Conservation (phyloP, 192 early-diverging fungal genomes). For the Entomortierella chlamydospora region DNA sequence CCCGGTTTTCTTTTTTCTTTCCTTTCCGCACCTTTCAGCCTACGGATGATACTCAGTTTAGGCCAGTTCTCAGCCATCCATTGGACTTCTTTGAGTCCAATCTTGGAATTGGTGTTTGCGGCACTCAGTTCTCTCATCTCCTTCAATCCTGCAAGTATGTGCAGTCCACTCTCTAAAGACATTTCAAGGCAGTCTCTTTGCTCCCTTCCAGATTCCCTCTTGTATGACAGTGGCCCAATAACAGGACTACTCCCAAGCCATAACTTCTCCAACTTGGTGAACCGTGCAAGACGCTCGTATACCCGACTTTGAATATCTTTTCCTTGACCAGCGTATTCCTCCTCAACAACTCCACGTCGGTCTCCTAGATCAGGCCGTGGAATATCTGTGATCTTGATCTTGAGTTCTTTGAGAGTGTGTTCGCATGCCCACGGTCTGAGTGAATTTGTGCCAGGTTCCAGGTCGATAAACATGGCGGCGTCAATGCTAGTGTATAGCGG, state of each 20-base stretch:
- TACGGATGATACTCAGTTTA: neutral
- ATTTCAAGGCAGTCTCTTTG: neutral
- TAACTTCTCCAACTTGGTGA: neutral
- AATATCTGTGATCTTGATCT: neutral
- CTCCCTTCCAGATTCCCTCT: neutral
- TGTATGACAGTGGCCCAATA: neutral
- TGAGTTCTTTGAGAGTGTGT: neutral
- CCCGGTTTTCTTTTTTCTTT: no score
- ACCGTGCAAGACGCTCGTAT: neutral
- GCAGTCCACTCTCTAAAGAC: neutral
- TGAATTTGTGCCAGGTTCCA: no score
- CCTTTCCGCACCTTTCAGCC: neutral
- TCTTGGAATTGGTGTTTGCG: neutral
- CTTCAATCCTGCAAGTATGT: neutral
- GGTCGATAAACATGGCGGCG: no score
- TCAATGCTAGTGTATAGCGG: no score
- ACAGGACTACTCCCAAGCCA: neutral
- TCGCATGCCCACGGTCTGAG: conserved; percentile 1
- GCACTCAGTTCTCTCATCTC: neutral
- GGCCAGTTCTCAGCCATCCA: neutral
- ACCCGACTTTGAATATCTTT: neutral
- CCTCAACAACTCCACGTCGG: no score
- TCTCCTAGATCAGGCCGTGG: neutral
- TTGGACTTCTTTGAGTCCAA: neutral
- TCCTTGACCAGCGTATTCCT: neutral